phyloP scores from a whole-genome alignment of 1,139 yeast species.

The Eremothecium sinecaudum region DNA sequence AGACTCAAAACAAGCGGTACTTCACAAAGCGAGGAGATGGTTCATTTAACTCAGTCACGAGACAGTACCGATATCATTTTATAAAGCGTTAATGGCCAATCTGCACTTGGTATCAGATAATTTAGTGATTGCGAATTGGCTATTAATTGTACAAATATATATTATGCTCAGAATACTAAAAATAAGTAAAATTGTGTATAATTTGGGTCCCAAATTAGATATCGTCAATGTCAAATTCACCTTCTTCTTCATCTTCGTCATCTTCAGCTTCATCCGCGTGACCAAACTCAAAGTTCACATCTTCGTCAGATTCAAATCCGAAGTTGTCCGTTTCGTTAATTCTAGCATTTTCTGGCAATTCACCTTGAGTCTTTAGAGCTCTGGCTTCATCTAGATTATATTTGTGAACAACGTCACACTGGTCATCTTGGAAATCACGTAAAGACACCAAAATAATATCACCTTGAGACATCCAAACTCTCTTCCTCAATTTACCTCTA shows the following conservation, averaged over 20 bases:
- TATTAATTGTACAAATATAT: conserved; percentile 1
- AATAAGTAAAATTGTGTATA: no score
- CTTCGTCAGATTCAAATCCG: conserved; percentile 95
- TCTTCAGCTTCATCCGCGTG: conserved; percentile 78
- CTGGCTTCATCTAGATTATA: conserved; percentile 98
- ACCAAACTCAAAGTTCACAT: conserved; percentile 97
- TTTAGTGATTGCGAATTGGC: background rate
- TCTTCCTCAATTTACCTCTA: conserved; percentile 98
- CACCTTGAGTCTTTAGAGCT: conserved; percentile 90
- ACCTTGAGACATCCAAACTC: conserved; percentile 99
- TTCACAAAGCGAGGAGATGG: conserved; percentile 40
- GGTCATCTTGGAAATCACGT: conserved; percentile 98
- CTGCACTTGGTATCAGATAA: no score
- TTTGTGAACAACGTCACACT: conserved; percentile 95
- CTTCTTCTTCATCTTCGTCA: conserved; percentile 63
- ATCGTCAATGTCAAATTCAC: conserved; percentile 38
- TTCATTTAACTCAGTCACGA: conserved; percentile 50
- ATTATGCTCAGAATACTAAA: background rate
- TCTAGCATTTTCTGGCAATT: conserved; percentile 91
- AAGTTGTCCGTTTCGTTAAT: conserved; percentile 97
- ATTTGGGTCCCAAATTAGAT: conserved; percentile 43
- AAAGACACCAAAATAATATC: conserved; percentile 91
- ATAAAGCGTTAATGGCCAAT: no score
- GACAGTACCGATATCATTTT: conserved; percentile 50
- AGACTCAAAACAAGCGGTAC: conserved; percentile 25